phyloP scores from a whole-genome alignment of 805 yeast genomes.

The Wickerhamomyces kurtzmanii region DNA sequence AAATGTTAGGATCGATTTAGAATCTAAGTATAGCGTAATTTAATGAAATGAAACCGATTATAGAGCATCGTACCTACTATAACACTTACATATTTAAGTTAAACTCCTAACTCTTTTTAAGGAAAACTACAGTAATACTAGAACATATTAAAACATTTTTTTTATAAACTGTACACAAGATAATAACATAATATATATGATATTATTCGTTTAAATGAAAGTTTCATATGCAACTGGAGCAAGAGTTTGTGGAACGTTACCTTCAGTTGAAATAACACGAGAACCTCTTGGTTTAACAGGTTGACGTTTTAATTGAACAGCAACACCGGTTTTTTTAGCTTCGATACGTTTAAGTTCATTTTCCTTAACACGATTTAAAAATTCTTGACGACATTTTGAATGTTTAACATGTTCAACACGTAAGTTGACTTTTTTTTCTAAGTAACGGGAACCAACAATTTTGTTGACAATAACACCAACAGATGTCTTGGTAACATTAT shows the following conservation, averaged over 20 bases:
- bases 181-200: too few species aligned
- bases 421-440: conserved; percentile 97
- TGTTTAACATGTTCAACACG: conserved; percentile 99
- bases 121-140: too few species aligned
- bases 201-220: conserved; percentile 86
- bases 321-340: conserved; percentile 91
- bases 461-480: conserved; percentile 98
- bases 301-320: conserved; percentile 92
- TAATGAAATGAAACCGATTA: too few species aligned
- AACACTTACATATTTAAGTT: too few species aligned
- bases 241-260: conserved; percentile 89
- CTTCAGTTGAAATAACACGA: conserved; percentile 72
- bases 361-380: conserved; percentile 95
- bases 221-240: conserved; percentile 99
- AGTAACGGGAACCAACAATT: conserved; percentile 98
- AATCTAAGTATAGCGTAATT: too few species aligned
- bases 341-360: conserved; percentile 90
- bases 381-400: conserved; percentile 99
- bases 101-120: too few species aligned
- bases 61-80: too few species aligned
- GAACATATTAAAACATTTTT: too few species aligned
- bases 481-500: conserved; percentile 97
- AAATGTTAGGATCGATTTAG: conserved; percentile 16
- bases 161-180: too few species aligned
- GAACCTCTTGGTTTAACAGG: conserved; percentile 97